Evolutionary conservation across 805 yeast genomes (phyloP).

Genomic region (Yamadazyma sp.): DNA sequence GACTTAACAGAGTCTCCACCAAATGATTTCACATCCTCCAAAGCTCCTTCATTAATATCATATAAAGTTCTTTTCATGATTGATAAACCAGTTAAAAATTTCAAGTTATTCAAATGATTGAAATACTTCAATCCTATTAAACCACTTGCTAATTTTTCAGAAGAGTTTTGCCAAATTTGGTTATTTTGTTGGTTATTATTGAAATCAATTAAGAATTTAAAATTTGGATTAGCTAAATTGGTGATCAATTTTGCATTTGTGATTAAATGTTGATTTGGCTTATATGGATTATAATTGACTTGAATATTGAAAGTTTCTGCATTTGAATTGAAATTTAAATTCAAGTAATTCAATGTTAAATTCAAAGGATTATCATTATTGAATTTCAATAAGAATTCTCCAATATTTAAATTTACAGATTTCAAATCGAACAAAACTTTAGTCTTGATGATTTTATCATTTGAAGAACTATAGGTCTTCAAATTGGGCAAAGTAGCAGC

Average conservation of each 20-base stretch:
- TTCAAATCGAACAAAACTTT: conserved; percentile 41
- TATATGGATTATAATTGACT: conserved; percentile 48
- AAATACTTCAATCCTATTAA: conserved; percentile 46
- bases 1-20: conserved; percentile 36
- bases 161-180: conserved; percentile 50
- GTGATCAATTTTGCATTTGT: conserved; percentile 44
- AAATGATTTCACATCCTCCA: conserved; percentile 37
- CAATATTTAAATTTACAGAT: conserved; percentile 35
- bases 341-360: conserved; percentile 37
- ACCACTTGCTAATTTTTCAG: conserved; percentile 53
- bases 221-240: conserved; percentile 45
- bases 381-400: conserved; percentile 32
- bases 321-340: conserved; percentile 47
- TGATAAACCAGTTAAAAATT: conserved; percentile 51
- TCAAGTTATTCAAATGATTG: conserved; percentile 17
- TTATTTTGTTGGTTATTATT: conserved; percentile 17
- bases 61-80: conserved; percentile 55
- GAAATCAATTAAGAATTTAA: conserved; percentile 36
- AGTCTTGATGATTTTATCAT: conserved; percentile 42
- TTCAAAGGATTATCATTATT: conserved; percentile 38
- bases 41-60: conserved; percentile 49
- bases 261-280: conserved; percentile 46
- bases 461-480: conserved; percentile 24
- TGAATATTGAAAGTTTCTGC: conserved; percentile 50
- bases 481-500: conserved; percentile 21